These are phyloP conservation scores for Mycosphaerella sp. DNA, from an alignment of 2,329 filamentous ascomycete genomes.

Conservation along the genomic window DNA sequence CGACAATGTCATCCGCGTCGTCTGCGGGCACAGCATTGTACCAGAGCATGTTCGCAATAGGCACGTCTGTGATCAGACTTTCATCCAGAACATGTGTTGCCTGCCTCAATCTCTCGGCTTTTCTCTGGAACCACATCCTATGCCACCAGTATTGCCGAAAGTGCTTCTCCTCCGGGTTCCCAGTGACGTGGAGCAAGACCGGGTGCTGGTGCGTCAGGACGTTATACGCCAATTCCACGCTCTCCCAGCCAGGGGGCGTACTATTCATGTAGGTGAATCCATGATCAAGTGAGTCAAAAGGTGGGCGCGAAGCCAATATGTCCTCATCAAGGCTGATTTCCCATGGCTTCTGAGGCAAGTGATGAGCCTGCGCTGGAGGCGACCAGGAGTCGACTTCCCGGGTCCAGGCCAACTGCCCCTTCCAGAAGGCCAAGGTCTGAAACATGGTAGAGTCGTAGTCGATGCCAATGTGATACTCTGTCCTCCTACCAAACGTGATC, in stretches of 20 bases:
- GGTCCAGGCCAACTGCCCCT: slow-evolving; percentile 32
- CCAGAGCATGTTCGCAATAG: slow-evolving; percentile 26
- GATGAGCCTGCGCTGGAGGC: slow-evolving; percentile 3
- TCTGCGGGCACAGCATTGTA: slow-evolving; percentile 20
- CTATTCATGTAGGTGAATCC: neutral
- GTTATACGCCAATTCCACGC: slow-evolving; percentile 25
- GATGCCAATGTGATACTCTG: slow-evolving; percentile 22
- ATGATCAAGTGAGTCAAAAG: slow-evolving; percentile 20
- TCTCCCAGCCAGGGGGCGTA: slow-evolving; percentile 9
- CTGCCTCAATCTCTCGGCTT: slow-evolving; percentile 21
- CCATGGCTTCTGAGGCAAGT: slow-evolving; percentile 15
- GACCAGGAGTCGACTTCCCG: slow-evolving; percentile 31
- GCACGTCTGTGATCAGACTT: slow-evolving; percentile 17
- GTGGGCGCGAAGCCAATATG: slow-evolving; percentile 21
- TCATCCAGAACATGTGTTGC: slow-evolving; percentile 16
- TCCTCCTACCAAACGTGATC: slow-evolving; percentile 22
- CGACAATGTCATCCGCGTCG: slow-evolving; percentile 20
- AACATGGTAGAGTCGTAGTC: slow-evolving; percentile 22
- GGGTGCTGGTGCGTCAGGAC: slow-evolving; percentile 25
- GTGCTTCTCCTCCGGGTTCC: slow-evolving; percentile 23
- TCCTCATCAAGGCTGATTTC: slow-evolving; percentile 21
- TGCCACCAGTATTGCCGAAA: slow-evolving; percentile 30
- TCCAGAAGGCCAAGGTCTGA: slow-evolving; percentile 29
- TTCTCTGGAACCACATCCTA: slow-evolving; percentile 29
- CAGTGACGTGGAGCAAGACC: slow-evolving; percentile 28